These are phyloP conservation scores for Bremia lactucae DNA, from an alignment of 352 stramenopile species.

Conservation along the genomic window DNA sequence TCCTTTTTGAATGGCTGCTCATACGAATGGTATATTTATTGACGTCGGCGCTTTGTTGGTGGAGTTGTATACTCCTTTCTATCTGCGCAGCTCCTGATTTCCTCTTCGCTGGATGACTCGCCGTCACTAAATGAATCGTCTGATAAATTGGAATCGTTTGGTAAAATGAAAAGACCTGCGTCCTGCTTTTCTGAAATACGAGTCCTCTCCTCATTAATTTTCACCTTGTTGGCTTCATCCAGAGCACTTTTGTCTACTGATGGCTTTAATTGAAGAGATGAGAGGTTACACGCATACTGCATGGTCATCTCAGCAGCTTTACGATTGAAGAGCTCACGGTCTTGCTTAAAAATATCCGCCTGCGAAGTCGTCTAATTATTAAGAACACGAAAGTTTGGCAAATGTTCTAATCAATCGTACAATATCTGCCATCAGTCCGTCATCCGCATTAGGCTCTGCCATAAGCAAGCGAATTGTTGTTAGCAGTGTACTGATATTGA, in stretches of 20 bases:
- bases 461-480: conserved; percentile 88
- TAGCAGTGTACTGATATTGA: conserved; percentile 86
- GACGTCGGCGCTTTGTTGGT: conserved; percentile 21
- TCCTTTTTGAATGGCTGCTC: neutral
- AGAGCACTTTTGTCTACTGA: neutral
- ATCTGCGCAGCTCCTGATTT: conserved; percentile 2
- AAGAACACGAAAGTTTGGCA: too few relatives aligned
- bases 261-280: conserved; percentile 3
- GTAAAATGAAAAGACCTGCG: conserved; percentile 6
- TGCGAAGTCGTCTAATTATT: conserved; percentile 4
- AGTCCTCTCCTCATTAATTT: conserved; percentile 3
- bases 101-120: conserved; percentile 32
- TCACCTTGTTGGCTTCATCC: neutral
- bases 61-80: neutral
- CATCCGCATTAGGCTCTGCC: conserved; percentile 84
- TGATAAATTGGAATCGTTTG: conserved; percentile 10
- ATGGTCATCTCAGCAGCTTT: conserved; percentile 54
- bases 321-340: conserved; percentile 53
- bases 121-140: conserved; percentile 41
- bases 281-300: conserved; percentile 28
- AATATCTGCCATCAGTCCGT: conserved; percentile 86
- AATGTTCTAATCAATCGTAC: conserved; percentile 30
- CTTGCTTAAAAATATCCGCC: conserved; percentile 73
- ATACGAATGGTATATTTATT: neutral
- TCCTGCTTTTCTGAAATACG: conserved; percentile 11